phyloP scores from a whole-genome alignment of 1,139 yeast genomes.

The Diutina pseudorugosa region DNA sequence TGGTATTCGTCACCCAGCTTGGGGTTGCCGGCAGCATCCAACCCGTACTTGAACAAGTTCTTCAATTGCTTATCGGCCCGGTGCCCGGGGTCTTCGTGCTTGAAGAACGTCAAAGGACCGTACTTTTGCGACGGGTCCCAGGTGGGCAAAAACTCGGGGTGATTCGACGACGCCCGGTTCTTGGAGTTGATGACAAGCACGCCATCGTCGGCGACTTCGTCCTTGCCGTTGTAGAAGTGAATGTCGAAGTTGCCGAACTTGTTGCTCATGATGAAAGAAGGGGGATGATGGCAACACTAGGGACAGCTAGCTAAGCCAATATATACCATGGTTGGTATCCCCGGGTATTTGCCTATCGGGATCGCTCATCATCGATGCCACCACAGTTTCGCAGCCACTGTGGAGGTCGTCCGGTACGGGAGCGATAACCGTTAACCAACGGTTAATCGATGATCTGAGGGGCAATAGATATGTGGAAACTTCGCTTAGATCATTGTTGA shows the following conservation, averaged over 20 bases:
- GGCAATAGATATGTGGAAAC: no score
- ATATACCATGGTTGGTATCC: neutral
- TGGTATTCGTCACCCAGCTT: neutral
- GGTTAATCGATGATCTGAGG: neutral
- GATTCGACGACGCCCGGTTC: slow-evolving; percentile 10
- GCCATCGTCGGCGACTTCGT: slow-evolving; percentile 16
- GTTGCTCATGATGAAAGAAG: neutral
- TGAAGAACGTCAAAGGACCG: slow-evolving; percentile 34
- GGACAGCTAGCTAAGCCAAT: neutral
- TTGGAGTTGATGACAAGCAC: slow-evolving; percentile 17
- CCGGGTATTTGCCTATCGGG: neutral
- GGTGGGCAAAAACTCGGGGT: slow-evolving; percentile 36
- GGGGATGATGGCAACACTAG: no score
- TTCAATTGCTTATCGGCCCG: slow-evolving; percentile 45
- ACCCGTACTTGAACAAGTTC: slow-evolving; percentile 31
- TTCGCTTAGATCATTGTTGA: no score
- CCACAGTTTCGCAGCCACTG: slow-evolving; percentile 4
- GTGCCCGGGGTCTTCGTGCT: slow-evolving; percentile 40
- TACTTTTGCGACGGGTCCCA: slow-evolving; percentile 35
- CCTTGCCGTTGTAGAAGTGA: slow-evolving; percentile 18
- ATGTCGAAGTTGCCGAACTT: slow-evolving; percentile 14
- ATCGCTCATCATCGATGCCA: neutral
- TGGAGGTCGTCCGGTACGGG: neutral
- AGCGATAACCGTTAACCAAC: neutral
- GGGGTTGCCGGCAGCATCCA: slow-evolving; percentile 6